Evolutionary conservation across 179 eudicot genomes (phyloP).

Genomic region (Sideroxylon spinosum): DNA sequence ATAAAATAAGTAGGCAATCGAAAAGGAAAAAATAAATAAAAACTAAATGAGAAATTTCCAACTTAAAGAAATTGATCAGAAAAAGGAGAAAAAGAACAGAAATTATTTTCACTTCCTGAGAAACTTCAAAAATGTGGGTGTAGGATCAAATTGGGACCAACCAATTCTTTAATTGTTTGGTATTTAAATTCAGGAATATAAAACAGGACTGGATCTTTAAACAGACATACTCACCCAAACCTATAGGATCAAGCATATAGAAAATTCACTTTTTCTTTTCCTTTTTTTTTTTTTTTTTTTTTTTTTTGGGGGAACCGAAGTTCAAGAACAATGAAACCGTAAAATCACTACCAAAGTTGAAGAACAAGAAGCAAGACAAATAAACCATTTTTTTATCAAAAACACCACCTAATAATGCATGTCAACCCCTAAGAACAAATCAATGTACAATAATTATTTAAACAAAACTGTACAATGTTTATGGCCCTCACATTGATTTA

Average conservation of each 20-base stretch:
- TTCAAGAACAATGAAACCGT: too few relatives aligned
- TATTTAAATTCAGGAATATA: not conserved
- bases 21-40: not conserved
- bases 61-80: not conserved
- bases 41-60: not conserved
- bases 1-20: too few relatives aligned
- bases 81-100: not conserved
- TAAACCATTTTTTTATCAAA: not conserved
- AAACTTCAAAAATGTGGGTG: not conserved
- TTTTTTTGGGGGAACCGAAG: too few relatives aligned
- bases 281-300: too few relatives aligned
- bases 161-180: not conserved
- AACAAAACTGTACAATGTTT: not conserved
- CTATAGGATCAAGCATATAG: too few relatives aligned
- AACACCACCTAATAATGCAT: not conserved
- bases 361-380: not conserved
- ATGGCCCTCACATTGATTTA: not conserved
- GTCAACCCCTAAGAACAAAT: not conserved
- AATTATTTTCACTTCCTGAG: not conserved
- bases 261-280: too few relatives aligned
- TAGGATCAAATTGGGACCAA: not conserved
- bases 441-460: not conserved
- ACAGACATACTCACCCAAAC: too few relatives aligned
- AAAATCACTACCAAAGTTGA: too few relatives aligned
- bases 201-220: constrained; percentile 5